These are phyloP conservation scores for Mortierella sp. DNA, from an alignment of 371 early-diverging fungal genomes.

Conservation along the genomic window DNA sequence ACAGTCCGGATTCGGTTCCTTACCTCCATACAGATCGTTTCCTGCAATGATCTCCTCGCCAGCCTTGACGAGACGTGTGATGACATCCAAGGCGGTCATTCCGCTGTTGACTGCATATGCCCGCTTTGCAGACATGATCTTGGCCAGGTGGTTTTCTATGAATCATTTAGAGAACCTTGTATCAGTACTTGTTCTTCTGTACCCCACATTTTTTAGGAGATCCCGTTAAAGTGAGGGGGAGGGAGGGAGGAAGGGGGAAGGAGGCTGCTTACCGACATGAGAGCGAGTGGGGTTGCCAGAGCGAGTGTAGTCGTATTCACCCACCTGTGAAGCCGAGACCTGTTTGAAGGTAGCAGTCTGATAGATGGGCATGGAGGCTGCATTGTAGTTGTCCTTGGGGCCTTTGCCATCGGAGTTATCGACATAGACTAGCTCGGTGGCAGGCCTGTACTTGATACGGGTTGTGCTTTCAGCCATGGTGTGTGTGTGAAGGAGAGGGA, in stretches of 20 bases:
- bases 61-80: conserved; percentile 78
- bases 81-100: conserved; percentile 91
- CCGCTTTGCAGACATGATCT: conserved; percentile 83
- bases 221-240: background rate
- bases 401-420: conserved; percentile 70
- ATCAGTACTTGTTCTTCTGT: background rate
- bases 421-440: conserved; percentile 90
- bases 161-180: background rate
- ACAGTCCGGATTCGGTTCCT: background rate
- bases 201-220: background rate
- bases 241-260: background rate
- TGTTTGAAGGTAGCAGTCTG: conserved; percentile 98
- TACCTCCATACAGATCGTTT: conserved; percentile 90
- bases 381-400: conserved; percentile 85
- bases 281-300: conserved; percentile 92
- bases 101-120: conserved; percentile 86
- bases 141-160: conserved; percentile 85
- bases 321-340: conserved; percentile 76
- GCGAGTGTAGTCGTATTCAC: conserved; percentile 94
- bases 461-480: conserved; percentile 51
- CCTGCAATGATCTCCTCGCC: conserved; percentile 91
- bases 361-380: conserved; percentile 94
- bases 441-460: conserved; percentile 76
- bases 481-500: background rate
- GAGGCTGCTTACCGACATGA: conserved; percentile 71